A percentile compares a stretch with the other conserved stretches of the same genome.
Evolutionary conservation across 2,329 filamentous ascomycete genomes (phyloP).

Genomic region (Curvularia sp.): DNA sequence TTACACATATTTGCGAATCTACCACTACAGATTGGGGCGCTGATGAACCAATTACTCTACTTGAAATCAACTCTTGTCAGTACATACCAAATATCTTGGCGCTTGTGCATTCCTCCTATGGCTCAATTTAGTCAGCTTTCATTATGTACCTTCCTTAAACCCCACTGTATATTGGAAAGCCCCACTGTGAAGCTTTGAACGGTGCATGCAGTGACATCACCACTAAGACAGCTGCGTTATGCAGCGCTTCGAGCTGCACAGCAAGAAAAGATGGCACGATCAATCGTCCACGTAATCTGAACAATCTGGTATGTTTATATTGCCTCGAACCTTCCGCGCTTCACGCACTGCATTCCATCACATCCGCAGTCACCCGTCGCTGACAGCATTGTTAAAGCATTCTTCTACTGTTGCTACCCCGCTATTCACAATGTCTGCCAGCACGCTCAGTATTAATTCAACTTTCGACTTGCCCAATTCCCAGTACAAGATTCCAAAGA

Average conservation of each 20-base stretch:
- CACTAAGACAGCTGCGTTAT: constrained; percentile 19
- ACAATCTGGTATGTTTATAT: constrained; percentile 18
- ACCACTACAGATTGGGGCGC: too few relatives aligned
- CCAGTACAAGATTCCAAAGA: constrained; percentile 64
- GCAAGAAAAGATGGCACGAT: neutral
- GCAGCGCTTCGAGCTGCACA: constrained; percentile 5
- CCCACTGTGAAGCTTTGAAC: constrained; percentile 10
- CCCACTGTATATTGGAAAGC: constrained; percentile 7
- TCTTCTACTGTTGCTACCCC: constrained; percentile 15
- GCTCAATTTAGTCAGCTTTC: neutral
- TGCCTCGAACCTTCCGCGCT: constrained; percentile 10
- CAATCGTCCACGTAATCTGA: neutral
- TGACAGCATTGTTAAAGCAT: constrained; percentile 14
- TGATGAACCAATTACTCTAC: neutral
- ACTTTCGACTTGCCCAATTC: constrained; percentile 60
- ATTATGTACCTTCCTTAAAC: neutral
- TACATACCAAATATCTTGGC: neutral
- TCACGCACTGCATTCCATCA: constrained; percentile 9
- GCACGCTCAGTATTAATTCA: constrained; percentile 54
- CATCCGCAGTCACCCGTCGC: constrained; percentile 7
- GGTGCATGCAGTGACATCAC: constrained; percentile 29
- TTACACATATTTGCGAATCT: neutral
- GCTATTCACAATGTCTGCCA: constrained; percentile 26
- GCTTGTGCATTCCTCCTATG: neutral
- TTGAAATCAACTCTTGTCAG: neutral